Percentiles rank a stretch among this genome's conserved stretches.
phyloP scores from a whole-genome alignment of 2,329 filamentous ascomycete genomes.

The Metarhizium album region DNA sequence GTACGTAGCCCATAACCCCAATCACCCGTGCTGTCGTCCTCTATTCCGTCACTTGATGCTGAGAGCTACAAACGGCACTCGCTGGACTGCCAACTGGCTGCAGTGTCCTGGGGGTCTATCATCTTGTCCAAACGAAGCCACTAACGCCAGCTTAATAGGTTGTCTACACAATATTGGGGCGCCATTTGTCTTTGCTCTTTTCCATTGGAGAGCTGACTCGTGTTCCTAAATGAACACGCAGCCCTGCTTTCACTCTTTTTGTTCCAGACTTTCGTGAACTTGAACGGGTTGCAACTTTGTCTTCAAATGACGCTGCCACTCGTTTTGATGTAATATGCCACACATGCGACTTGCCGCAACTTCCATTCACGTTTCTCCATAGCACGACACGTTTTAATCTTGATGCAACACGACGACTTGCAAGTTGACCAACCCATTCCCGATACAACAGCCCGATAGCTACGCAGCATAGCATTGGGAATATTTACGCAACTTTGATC shows the following conservation, averaged over 20 bases:
- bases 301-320: not conserved
- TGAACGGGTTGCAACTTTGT: not conserved
- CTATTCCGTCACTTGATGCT: not conserved
- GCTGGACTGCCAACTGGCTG: not conserved
- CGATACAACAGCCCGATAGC: conserved; percentile 3
- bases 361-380: not conserved
- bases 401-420: conserved; percentile 5
- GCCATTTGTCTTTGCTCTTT: not conserved
- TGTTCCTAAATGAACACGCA: not conserved
- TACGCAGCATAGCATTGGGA: not conserved
- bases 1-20: conserved; percentile 4
- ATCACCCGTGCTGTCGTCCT: not conserved
- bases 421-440: not conserved
- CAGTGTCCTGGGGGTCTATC: not conserved
- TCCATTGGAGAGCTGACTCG: not conserved
- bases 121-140: not conserved
- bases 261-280: not conserved
- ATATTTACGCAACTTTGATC: not conserved
- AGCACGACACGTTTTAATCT: conserved; percentile 1
- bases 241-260: not conserved
- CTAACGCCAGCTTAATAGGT: conserved; percentile 1
- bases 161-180: not conserved
- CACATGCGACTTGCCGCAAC: not conserved
- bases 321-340: conserved; percentile 1
- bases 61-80: not conserved